Evolutionary conservation across 2,329 filamentous ascomycete species (phyloP).

Genomic region (Calonectria hongkongensis): DNA sequence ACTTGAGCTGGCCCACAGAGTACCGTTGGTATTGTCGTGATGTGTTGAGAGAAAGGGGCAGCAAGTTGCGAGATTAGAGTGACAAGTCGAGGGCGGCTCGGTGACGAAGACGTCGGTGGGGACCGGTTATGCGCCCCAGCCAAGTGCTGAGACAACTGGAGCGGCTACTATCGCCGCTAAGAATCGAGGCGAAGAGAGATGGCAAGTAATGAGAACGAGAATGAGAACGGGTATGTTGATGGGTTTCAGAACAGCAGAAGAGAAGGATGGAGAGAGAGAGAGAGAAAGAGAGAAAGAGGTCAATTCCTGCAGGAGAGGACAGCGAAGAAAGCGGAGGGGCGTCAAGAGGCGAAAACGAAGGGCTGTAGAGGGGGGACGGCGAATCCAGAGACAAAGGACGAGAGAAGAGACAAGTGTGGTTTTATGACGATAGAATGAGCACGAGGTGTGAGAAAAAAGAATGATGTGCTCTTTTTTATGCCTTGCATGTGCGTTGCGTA

Average conservation of each 20-base stretch:
- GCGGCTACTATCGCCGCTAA: neutral
- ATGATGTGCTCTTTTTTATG: constrained; percentile 12
- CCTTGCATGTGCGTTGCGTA: constrained; percentile 25
- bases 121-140: neutral
- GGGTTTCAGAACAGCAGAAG: neutral
- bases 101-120: constrained; percentile 4
- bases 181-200: neutral
- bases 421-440: neutral
- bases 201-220: neutral
- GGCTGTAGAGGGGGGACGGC: neutral
- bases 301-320: neutral
- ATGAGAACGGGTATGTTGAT: neutral
- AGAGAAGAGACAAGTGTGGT: constrained; percentile 12
- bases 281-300: constrained; percentile 1
- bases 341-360: neutral
- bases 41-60: neutral
- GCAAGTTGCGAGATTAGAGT: neutral
- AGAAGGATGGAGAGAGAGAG: neutral
- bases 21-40: neutral
- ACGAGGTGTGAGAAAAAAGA: neutral
- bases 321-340: neutral
- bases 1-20: neutral
- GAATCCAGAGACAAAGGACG: neutral
- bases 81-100: neutral
- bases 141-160: neutral